A percentile compares a stretch with the other conserved stretches of the same genome.
phyloP scores from a whole-genome alignment of 306 rosid species.

The Luffa acutangula region DNA sequence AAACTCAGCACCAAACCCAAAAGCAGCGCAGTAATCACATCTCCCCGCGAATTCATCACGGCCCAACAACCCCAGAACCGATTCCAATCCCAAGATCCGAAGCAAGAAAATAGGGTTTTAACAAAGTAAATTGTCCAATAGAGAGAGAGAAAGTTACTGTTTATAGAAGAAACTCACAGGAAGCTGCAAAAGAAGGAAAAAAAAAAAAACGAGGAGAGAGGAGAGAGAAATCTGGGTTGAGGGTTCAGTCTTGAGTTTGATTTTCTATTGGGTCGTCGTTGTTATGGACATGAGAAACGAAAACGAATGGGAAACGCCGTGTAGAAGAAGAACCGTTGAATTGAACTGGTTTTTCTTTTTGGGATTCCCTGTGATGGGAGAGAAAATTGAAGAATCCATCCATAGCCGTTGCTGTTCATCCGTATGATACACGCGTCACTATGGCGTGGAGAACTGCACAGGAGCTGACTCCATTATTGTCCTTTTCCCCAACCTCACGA shows the following conservation, averaged over 20 bases:
- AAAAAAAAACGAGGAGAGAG: conserved; percentile 10
- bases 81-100: conserved; percentile 7
- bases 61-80: neutral
- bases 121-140: neutral
- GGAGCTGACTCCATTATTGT: conserved; percentile 10
- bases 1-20: conserved; percentile 26
- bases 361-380: neutral
- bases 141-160: conserved; percentile 2
- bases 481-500: neutral
- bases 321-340: conserved; percentile 25
- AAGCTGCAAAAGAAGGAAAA: conserved; percentile 11
- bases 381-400: neutral
- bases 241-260: neutral
- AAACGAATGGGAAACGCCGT: conserved; percentile 15
- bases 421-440: neutral
- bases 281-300: conserved; percentile 7
- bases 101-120: conserved; percentile 20
- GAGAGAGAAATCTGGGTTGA: conserved; percentile 7
- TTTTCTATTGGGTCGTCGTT: conserved; percentile 19
- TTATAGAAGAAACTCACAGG: conserved; percentile 8
- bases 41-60: conserved; percentile 44
- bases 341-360: conserved; percentile 28
- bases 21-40: conserved; percentile 14
- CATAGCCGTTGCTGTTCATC: neutral
- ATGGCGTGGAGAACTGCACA: neutral